Evolutionary conservation across 2,329 filamentous ascomycete genomes (phyloP).

Genomic region (Ceratocystis huliohia): DNA sequence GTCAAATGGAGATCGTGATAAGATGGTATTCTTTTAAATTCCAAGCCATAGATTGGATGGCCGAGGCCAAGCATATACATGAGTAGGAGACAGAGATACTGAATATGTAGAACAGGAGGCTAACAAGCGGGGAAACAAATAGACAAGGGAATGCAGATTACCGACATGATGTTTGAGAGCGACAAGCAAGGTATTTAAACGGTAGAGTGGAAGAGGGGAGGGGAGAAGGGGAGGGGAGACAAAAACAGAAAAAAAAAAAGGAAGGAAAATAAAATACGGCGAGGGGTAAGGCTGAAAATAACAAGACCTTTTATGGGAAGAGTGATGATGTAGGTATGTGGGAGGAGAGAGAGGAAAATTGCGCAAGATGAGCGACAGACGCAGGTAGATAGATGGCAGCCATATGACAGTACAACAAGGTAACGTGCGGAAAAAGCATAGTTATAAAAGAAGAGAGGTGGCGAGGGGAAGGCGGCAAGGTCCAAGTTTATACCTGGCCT

Average conservation of each 20-base stretch:
- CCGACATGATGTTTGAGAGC: constrained; percentile 5
- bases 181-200: background rate
- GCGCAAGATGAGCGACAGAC: constrained; percentile 7
- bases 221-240: background rate
- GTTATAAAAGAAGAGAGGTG: constrained; percentile 17
- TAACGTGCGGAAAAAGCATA: constrained; percentile 2
- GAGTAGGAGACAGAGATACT: background rate
- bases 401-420: background rate
- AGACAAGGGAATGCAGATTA: background rate
- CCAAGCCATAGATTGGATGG: background rate
- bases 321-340: background rate
- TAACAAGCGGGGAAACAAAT: background rate
- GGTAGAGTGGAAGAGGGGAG: background rate
- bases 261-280: no score
- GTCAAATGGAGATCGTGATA: background rate
- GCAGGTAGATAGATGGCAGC: constrained; percentile 16
- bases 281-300: background rate
- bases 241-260: background rate
- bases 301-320: background rate
- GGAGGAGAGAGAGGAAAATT: constrained; percentile 16
- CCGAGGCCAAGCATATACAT: background rate
- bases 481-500: background rate
- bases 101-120: background rate
- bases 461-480: background rate
- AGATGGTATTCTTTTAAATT: background rate